These are phyloP conservation scores for Trichoderma simmonsii DNA, from an alignment of 2,329 filamentous ascomycete species.

Conservation along the genomic window DNA sequence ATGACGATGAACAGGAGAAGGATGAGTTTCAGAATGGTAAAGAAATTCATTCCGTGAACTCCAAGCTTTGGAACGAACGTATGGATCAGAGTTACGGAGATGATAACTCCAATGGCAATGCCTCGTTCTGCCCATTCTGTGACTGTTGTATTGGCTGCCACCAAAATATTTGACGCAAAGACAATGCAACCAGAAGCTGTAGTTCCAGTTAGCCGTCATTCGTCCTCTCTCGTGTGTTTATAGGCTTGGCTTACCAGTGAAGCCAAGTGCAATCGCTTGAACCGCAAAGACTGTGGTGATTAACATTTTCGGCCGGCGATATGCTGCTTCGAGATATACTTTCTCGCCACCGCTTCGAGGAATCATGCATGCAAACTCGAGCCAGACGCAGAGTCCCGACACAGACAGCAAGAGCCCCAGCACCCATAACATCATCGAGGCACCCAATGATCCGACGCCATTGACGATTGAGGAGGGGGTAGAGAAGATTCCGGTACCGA, in stretches of 20 bases:
- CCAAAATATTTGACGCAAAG: slow-evolving; percentile 21
- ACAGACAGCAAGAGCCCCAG: slow-evolving; percentile 22
- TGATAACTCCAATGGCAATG: slow-evolving; percentile 20
- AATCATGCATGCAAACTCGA: slow-evolving; percentile 23
- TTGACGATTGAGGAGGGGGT: slow-evolving; percentile 24
- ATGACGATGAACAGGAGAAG: slow-evolving; percentile 21
- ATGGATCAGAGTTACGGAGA: slow-evolving; percentile 18
- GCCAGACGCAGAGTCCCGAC: slow-evolving; percentile 20
- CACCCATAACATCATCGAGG: slow-evolving; percentile 23
- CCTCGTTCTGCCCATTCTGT: slow-evolving; percentile 23
- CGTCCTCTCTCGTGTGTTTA: neutral
- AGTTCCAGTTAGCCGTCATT: neutral
- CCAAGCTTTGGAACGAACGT: slow-evolving; percentile 21
- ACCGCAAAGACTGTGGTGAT: slow-evolving; percentile 22
- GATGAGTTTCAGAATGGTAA: slow-evolving; percentile 20
- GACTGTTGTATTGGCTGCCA: slow-evolving; percentile 18
- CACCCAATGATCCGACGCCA: slow-evolving; percentile 23
- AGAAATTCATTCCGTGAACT: slow-evolving; percentile 23
- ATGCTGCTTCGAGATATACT: slow-evolving; percentile 22
- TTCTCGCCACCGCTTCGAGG: slow-evolving; percentile 23
- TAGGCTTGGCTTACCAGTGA: slow-evolving; percentile 16
- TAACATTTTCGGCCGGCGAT: slow-evolving; percentile 21
- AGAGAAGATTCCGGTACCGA: slow-evolving; percentile 26
- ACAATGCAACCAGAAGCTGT: slow-evolving; percentile 22
- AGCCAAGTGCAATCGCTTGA: slow-evolving; percentile 21